Evolutionary conservation across 768 basidiomycete genomes (phyloP), one percentile per base, ranked within the genome.

Genomic region (Boletus reticuloceps): DNA sequence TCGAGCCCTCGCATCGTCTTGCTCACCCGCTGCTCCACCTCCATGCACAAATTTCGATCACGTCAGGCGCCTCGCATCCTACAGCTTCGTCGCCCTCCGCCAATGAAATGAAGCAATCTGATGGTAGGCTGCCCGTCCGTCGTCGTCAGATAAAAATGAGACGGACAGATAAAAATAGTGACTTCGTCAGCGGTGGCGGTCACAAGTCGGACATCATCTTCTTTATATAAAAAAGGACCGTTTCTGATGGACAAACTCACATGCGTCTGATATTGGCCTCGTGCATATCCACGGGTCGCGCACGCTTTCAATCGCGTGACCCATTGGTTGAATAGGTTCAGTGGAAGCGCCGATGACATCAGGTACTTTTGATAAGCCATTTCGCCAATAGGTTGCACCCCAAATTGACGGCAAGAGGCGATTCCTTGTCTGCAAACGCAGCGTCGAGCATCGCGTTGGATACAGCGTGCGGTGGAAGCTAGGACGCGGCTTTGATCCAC

Each of bases 151-250:
- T 31, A 39, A n/a, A 44, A 19, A 31, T 27, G 12, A 7, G 16
- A 39, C 13, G 20, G 29, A 29, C n/a, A n/a, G n/a, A 52, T 8
- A 19, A 34, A 58, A 47, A 39, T 39, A 20, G 31, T 29, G 31
- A 16, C 17, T 34, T 41, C 31, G 47, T 50, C 39, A 50, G 61
- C 60, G 46, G 63, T 9, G 50, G 62, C 60, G 45, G 64, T 10
- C 72, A 66, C 49, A 80, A 63, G 16, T 74, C 71, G 71, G 80
- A 41, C n/a, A n/a, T n/a, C 41, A 8, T 13, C 13, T 7, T 34
- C 11, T 31, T 32, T 34, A 59, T 78, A 27, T 20, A 4, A 49
- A 75, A 53, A 79, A 43, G 17, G 38, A 25, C 6, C 7, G 65
- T 27, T 58, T 29, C 64, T 57, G 48, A 58, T 51, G 54, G 42